Evolutionary conservation across 2,329 filamentous ascomycete species (phyloP), one percentile per base, ranked within the genome.

Genomic region (Colletotrichum somersetense): DNA sequence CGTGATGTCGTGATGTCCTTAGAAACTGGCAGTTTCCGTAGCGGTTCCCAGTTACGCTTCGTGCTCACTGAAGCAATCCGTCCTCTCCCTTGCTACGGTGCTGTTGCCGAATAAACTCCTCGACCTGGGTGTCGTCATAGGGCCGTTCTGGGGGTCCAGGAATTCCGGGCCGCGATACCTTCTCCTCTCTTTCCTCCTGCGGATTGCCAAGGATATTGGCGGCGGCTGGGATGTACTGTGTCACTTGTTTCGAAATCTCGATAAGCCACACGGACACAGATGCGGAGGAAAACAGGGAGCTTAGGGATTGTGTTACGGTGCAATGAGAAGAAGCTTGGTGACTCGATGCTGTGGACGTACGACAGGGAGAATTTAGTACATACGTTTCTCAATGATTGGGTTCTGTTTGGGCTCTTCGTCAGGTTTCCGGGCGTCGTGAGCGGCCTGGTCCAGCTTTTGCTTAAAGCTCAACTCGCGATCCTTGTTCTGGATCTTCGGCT

Each of bases 51-150:
- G 42, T 44, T 23, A 52, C n/a, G 52, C 11, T 50, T 57, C 46
- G 35, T 66, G 46, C 11, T 75, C 61, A 55, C 68, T 77, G 64
- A 62, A 77, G 67, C 26, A 78, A 57, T 8, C 76, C 77, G 33
- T 80, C 77, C 14, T 78, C 74, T 40, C 76, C 79, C 72, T 82
- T 84, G 77, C 86, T 88, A 50, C 82, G 78, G 75, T 89, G 85
- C 78, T 88, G 86, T 61, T 88, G 85, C 62, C 85, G 81, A 42
- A 89, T 78, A 71, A 89, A 89, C 38, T 87, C 84, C 72, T 87
- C 86, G 62, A 89, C 87, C 75, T 85, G 82, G 6, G 76, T 65
- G 73, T 88, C 87, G 66, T 88, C 82, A 30, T 79, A 73, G 0
- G 85, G 86, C 18, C 85, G 80, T 14, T 83, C 75, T 3, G 85